Evolutionary conservation across 306 rosid genomes (phyloP).

Genomic region (Clitoria ternatea): DNA sequence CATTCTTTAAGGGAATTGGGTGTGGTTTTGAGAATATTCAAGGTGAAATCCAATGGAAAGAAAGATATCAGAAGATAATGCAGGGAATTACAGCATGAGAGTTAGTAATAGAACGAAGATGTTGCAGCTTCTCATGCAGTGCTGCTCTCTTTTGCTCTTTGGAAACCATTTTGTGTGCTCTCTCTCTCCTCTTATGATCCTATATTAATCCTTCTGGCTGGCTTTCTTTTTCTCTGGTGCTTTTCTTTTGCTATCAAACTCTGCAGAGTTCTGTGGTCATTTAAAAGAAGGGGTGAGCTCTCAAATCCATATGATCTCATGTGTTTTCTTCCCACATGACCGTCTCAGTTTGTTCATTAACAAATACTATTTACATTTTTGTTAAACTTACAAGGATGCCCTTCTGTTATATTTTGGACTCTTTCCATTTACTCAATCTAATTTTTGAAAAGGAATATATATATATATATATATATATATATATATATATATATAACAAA

Average conservation of each 20-base stretch:
- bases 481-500: too few species aligned
- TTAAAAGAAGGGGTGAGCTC: constrained; percentile 61
- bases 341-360: constrained; percentile 43
- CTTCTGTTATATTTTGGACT: constrained; percentile 22
- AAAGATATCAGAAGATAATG: constrained; percentile 22
- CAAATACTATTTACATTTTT: constrained; percentile 12
- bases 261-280: constrained; percentile 39
- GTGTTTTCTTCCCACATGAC: constrained; percentile 68
- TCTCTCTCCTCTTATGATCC: not conserved
- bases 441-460: too few species aligned
- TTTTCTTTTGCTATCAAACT: constrained; percentile 24
- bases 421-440: not conserved
- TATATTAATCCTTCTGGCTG: too few species aligned
- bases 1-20: constrained; percentile 19
- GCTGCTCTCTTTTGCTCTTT: constrained; percentile 82
- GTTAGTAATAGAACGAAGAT: constrained; percentile 94
- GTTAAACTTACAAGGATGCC: constrained; percentile 49
- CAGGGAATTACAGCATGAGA: constrained; percentile 86
- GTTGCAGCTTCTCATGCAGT: constrained; percentile 93
- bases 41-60: constrained; percentile 42
- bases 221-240: not conserved
- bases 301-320: constrained; percentile 68
- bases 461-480: too few species aligned
- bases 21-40: constrained; percentile 16
- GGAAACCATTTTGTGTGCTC: constrained; percentile 58